A percentile compares a stretch with the other conserved stretches of the same genome.
Evolutionary conservation across 106 monocot genomes (phyloP).

Genomic region (Narthecium ossifragum): DNA sequence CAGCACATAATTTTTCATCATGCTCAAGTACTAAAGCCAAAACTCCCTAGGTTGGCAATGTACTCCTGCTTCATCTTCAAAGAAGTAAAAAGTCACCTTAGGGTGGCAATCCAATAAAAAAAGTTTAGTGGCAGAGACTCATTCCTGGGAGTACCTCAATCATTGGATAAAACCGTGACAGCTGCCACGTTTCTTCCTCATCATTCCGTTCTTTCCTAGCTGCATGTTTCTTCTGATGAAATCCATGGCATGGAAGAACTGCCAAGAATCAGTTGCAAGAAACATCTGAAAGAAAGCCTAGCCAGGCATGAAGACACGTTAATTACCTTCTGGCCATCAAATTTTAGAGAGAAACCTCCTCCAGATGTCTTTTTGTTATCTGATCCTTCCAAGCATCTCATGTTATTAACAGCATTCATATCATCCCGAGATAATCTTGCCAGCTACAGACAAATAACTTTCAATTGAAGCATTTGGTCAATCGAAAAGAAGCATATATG

Average conservation of each 20-base stretch:
- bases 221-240: slow-evolving; percentile 71
- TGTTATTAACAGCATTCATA: slow-evolving; percentile 92
- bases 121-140: no score
- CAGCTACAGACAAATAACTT: slow-evolving; percentile 36
- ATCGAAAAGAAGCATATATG: neutral
- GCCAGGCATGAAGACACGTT: no score
- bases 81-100: no score
- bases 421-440: slow-evolving; percentile 87
- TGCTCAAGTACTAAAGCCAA: no score
- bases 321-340: slow-evolving; percentile 77
- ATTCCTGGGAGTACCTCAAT: slow-evolving; percentile 87
- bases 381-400: slow-evolving; percentile 62
- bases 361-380: slow-evolving; percentile 68
- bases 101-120: no score
- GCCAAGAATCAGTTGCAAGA: no score
- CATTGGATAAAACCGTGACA: slow-evolving; percentile 89
- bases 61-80: no score
- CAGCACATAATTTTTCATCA: no score
- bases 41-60: no score
- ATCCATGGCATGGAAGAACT: no score
- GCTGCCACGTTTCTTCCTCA: slow-evolving; percentile 75
- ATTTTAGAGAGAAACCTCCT: slow-evolving; percentile 78
- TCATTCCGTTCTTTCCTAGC: slow-evolving; percentile 67
- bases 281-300: no score
- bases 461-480: neutral